Evolutionary conservation across 2,329 filamentous ascomycete genomes (phyloP).

Genomic region (Remersonia thermophila): DNA sequence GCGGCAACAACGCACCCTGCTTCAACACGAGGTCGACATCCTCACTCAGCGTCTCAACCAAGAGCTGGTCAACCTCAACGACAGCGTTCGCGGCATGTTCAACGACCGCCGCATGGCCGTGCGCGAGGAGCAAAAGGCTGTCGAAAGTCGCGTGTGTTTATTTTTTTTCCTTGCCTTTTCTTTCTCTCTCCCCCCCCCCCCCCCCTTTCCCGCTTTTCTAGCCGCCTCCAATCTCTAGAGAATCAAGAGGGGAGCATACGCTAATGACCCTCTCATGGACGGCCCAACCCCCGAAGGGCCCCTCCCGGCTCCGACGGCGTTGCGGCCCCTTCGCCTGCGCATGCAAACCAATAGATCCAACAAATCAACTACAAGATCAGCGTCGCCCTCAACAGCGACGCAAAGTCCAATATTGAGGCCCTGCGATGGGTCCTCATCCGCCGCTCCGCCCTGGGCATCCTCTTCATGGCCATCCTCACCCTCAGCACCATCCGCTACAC

Average conservation of each 20-base stretch:
- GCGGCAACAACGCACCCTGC: slow-evolving; percentile 66
- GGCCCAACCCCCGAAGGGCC: no score
- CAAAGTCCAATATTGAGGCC: slow-evolving; percentile 82
- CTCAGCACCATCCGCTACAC: slow-evolving; percentile 47
- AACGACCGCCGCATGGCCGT: slow-evolving; percentile 92
- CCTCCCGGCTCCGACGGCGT: neutral
- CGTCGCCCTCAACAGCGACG: slow-evolving; percentile 76
- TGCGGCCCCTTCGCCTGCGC: neutral
- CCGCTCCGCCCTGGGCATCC: slow-evolving; percentile 49
- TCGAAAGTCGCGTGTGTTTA: slow-evolving; percentile 60
- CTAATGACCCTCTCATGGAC: no score
- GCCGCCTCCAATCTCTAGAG: neutral
- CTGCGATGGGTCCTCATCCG: slow-evolving; percentile 73
- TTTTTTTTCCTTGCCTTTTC: neutral
- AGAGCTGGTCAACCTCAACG: slow-evolving; percentile 68
- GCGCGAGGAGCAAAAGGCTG: slow-evolving; percentile 70
- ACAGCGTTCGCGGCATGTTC: slow-evolving; percentile 90
- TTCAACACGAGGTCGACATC: slow-evolving; percentile 95
- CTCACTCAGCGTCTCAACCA: slow-evolving; percentile 73
- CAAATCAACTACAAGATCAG: slow-evolving; percentile 96
- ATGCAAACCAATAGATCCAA: slow-evolving; percentile 50
- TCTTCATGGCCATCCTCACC: slow-evolving; percentile 53
- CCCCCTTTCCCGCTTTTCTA: neutral
- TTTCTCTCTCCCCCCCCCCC: no score
- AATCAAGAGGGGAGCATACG: no score